Base-by-base conservation (phyloP, 495 filamentous ascomycete species). In the Acidomyces sp. region DNA sequence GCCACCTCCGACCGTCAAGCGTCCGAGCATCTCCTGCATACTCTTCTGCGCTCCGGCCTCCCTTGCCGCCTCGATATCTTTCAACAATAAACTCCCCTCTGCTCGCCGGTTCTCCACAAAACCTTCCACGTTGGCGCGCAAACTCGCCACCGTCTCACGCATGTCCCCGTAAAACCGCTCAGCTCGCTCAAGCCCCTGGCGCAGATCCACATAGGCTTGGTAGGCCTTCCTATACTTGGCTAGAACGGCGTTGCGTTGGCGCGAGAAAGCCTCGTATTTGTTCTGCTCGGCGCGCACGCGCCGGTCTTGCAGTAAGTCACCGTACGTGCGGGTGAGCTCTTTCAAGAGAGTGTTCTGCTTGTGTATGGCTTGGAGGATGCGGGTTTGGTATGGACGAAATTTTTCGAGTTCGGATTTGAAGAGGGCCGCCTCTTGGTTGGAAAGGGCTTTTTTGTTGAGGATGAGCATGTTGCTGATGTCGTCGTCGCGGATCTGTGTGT, bases 401-500 rank as follows among this genome's bases (percentile, higher is more conserved):
- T 97, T 97, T 58, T 95, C 92, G 7, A 97, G 71, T 60, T 97
- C 87, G 3, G 80, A 74, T 49, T 93, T 80, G 59, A 97, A 97
- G 10, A 96, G 72, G 53, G 88, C 81, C 21, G 66, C 79, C 55
- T 96, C 90, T 53, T 85, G 85, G 55, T 79, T 85, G 23, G 83
- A 67, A 46, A 95, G 84, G 2, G 85, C 77, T 55, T 95, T 95
- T 55, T 95, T 94, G 67, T 97, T 97, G 26, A 97, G 67, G 34
- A 97, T 96, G 49, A 96, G 63, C 18, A 96, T 85, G 53, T 92
- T 87, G 10, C 88, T 94, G 47, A 96, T 96, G 54, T 97, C 92
- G 52, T 97, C 92, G 52, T 77, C 81, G 61, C 90, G 90, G 34
- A 88, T 79, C 88, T 97, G 42, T 24, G 29, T 19, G n/a, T 2